Evolutionary conservation across 164 flowering plant species (phyloP).

Genomic region (Buxus sempervirens): DNA sequence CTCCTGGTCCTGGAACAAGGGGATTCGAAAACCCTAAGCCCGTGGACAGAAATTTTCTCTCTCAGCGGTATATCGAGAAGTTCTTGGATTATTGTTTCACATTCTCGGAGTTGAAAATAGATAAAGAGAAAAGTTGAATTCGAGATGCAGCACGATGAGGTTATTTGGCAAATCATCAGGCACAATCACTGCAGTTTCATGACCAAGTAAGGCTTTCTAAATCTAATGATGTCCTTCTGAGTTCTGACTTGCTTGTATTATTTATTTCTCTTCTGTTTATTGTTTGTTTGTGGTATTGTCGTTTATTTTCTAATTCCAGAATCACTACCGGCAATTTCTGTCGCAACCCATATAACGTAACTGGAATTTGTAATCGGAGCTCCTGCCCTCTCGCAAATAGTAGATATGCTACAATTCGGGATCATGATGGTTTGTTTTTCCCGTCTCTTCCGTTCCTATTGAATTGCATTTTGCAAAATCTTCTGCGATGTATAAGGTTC

Average conservation of each 20-base stretch:
- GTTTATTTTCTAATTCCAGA: constrained; percentile 30
- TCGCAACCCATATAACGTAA: constrained; percentile 81
- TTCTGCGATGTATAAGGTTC: too few relatives aligned
- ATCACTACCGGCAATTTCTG: constrained; percentile 74
- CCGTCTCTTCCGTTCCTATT: neutral
- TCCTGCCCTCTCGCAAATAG: constrained; percentile 97
- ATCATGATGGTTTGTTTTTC: constrained; percentile 41
- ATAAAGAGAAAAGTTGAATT: constrained; percentile 6
- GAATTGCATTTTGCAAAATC: too few relatives aligned
- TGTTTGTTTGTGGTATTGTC: neutral
- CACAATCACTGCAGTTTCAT: constrained; percentile 96
- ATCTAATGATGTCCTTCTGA: too few relatives aligned
- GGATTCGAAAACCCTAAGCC: too few relatives aligned
- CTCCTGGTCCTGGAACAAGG: too few relatives aligned
- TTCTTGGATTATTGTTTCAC: too few relatives aligned
- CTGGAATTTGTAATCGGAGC: constrained; percentile 90
- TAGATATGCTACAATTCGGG: constrained; percentile 89
- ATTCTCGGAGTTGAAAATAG: too few relatives aligned
- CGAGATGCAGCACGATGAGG: constrained; percentile 92
- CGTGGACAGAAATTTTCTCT: too few relatives aligned
- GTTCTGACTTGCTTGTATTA: too few relatives aligned
- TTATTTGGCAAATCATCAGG: constrained; percentile 87
- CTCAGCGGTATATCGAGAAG: too few relatives aligned
- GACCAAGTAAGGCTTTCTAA: constrained; percentile 85
- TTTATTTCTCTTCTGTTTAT: too few relatives aligned